These are phyloP conservation scores for Phaeolepiota aurea DNA, from an alignment of 768 basidiomycete genomes.

Conservation along the genomic window DNA sequence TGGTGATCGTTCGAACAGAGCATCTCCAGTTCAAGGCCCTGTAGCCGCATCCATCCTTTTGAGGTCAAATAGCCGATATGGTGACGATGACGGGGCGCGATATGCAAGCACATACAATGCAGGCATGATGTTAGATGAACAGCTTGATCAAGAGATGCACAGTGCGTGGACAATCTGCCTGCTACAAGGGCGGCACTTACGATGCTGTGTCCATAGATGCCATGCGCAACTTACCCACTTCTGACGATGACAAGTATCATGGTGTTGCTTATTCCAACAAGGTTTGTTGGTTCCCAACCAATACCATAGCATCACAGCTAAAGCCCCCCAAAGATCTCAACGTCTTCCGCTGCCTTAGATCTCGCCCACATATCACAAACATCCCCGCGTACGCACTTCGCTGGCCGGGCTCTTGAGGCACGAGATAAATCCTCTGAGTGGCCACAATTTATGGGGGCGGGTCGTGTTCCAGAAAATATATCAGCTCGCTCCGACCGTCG, in stretches of 20 bases:
- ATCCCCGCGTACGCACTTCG: slow-evolving; percentile 55
- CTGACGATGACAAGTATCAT: slow-evolving; percentile 79
- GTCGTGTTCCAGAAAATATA: slow-evolving; percentile 53
- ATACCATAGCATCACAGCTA: slow-evolving; percentile 5
- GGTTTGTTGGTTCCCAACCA: slow-evolving; percentile 28
- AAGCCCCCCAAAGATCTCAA: slow-evolving; percentile 47
- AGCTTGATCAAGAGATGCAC: slow-evolving; percentile 90
- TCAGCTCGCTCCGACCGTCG: slow-evolving; percentile 55
- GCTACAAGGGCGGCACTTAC: background rate
- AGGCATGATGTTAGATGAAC: slow-evolving; percentile 89
- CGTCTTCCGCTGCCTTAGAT: slow-evolving; percentile 88
- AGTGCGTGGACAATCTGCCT: slow-evolving; percentile 40
- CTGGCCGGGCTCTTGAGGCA: slow-evolving; percentile 43
- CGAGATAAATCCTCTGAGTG: slow-evolving; percentile 83
- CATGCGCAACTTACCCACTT: slow-evolving; percentile 81
- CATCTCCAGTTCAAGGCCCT: slow-evolving; percentile 47
- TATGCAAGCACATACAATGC: slow-evolving; percentile 67
- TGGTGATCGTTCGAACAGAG: slow-evolving; percentile 49
- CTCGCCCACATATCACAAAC: slow-evolving; percentile 85
- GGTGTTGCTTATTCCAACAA: slow-evolving; percentile 52
- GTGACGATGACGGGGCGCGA: slow-evolving; percentile 48
- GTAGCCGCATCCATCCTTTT: slow-evolving; percentile 45
- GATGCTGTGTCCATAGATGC: too few relatives aligned
- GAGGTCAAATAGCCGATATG: slow-evolving; percentile 43
- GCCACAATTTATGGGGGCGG: slow-evolving; percentile 75